phyloP scores from a whole-genome alignment of 2,329 filamentous ascomycete species.

The Monosporascus cannonballus region DNA sequence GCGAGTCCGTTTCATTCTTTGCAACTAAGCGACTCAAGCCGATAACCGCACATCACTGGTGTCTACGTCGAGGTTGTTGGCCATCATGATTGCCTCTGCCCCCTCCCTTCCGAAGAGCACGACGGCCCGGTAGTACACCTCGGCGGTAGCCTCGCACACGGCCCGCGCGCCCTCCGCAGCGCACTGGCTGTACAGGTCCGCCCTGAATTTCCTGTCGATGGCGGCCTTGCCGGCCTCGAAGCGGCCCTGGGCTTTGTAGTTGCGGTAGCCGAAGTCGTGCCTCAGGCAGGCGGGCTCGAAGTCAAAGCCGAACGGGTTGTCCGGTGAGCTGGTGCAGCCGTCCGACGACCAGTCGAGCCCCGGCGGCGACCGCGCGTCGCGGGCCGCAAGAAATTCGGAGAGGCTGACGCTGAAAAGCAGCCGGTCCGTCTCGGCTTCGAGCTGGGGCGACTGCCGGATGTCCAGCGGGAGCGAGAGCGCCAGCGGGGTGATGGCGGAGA shows the following conservation, averaged over 20 bases:
- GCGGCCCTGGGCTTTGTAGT: conserved; percentile 43
- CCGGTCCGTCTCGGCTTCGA: conserved; percentile 33
- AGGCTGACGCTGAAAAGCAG: conserved; percentile 40
- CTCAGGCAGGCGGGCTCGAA: conserved; percentile 42
- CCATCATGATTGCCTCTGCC: not conserved
- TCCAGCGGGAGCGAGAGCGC: not conserved
- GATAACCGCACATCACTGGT: no score
- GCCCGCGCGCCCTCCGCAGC: conserved; percentile 6
- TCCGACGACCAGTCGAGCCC: conserved; percentile 36
- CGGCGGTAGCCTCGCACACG: conserved; percentile 29
- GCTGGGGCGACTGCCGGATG: conserved; percentile 5
- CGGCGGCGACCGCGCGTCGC: conserved; percentile 32
- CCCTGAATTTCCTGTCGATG: conserved; percentile 46
- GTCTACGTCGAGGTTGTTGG: no score
- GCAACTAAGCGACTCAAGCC: no score
- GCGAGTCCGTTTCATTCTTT: no score
- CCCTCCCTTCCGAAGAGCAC: conserved; percentile 24
- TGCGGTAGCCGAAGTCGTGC: conserved; percentile 52
- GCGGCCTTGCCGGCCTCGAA: conserved; percentile 35
- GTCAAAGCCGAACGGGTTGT: conserved; percentile 38
- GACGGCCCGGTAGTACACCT: conserved; percentile 36
- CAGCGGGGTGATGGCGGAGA: not conserved
- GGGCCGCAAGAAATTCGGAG: conserved; percentile 33
- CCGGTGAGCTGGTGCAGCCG: conserved; percentile 35
- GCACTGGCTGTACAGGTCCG: conserved; percentile 34